Evolutionary conservation across 2,329 filamentous ascomycete genomes (phyloP).

Genomic region (Apiospora marii): DNA sequence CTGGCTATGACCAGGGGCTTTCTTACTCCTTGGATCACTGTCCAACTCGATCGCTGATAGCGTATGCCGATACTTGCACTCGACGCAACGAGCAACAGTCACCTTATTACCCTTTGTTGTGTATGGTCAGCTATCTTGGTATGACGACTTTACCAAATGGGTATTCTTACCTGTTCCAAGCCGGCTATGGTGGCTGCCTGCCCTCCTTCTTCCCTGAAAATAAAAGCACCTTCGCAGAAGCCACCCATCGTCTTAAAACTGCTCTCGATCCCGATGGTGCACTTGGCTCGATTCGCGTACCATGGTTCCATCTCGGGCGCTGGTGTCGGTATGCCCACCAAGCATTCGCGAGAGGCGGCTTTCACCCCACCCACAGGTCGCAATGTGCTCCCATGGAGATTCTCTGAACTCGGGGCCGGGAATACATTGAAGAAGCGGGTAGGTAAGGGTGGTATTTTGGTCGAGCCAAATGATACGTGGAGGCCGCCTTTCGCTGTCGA

Average conservation of each 20-base stretch:
- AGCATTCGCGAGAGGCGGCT: neutral
- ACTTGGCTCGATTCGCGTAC: slow-evolving; percentile 34
- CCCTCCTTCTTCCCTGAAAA: slow-evolving; percentile 45
- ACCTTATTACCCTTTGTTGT: neutral
- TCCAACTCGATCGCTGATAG: slow-evolving; percentile 29
- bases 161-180: slow-evolving; percentile 34
- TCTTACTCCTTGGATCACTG: slow-evolving; percentile 33
- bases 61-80: slow-evolving; percentile 35
- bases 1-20: neutral
- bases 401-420: neutral
- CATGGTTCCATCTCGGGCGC: slow-evolving; percentile 3
- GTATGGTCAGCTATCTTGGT: neutral
- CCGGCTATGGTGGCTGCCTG: slow-evolving; percentile 45
- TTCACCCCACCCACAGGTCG: neutral
- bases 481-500: neutral
- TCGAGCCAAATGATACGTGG: neutral
- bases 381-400: neutral
- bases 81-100: slow-evolving; percentile 35
- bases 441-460: slow-evolving; percentile 13
- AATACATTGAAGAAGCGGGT: neutral
- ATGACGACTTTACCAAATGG: neutral
- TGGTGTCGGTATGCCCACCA: neutral
- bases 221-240: slow-evolving; percentile 49
- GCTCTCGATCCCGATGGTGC: slow-evolving; percentile 45
- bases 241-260: slow-evolving; percentile 46